Percentiles rank a stretch among this genome's conserved stretches.
phyloP scores from a whole-genome alignment of 768 basidiomycete genomes.

The Tylopilus intermedius region DNA sequence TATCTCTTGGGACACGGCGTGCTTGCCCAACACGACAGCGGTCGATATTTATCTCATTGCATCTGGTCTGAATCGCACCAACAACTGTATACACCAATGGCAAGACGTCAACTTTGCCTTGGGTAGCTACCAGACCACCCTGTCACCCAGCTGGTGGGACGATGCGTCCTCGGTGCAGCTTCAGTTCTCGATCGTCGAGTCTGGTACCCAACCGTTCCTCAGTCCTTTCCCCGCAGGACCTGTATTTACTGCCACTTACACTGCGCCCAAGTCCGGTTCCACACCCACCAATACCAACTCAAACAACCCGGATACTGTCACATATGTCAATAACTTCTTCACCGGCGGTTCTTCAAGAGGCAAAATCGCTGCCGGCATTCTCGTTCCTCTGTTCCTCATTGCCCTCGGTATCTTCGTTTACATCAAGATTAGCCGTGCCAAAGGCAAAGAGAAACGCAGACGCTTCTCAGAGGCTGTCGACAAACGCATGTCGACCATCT shows the following conservation, averaged over 20 bases:
- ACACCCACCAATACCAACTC: slow-evolving; percentile 40
- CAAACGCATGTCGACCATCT: slow-evolving; percentile 80
- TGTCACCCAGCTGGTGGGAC: slow-evolving; percentile 73
- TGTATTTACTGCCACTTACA: slow-evolving; percentile 61
- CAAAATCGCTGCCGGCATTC: slow-evolving; percentile 58
- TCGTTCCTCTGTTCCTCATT: slow-evolving; percentile 61
- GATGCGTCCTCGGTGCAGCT: slow-evolving; percentile 43
- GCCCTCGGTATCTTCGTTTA: slow-evolving; percentile 41
- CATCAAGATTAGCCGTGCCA: slow-evolving; percentile 50
- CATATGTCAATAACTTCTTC: slow-evolving; percentile 36
- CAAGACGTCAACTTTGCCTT: slow-evolving; percentile 41
- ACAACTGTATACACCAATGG: slow-evolving; percentile 55
- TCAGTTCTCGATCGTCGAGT: slow-evolving; percentile 55
- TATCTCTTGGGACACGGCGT: slow-evolving; percentile 63
- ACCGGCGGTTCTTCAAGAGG: slow-evolving; percentile 42
- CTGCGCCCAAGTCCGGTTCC: slow-evolving; percentile 36
- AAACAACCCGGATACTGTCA: slow-evolving; percentile 31
- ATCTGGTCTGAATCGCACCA: slow-evolving; percentile 31
- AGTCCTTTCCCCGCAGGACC: slow-evolving; percentile 59
- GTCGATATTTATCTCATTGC: slow-evolving; percentile 70
- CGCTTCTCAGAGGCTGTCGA: slow-evolving; percentile 66
- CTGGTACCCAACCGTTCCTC: slow-evolving; percentile 47
- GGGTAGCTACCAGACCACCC: slow-evolving; percentile 45
- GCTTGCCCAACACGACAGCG: slow-evolving; percentile 39
- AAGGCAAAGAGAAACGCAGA: slow-evolving; percentile 46